Conservation (phyloP, 2,329 filamentous ascomycete species). For the Leptosphaerulina australis region DNA sequence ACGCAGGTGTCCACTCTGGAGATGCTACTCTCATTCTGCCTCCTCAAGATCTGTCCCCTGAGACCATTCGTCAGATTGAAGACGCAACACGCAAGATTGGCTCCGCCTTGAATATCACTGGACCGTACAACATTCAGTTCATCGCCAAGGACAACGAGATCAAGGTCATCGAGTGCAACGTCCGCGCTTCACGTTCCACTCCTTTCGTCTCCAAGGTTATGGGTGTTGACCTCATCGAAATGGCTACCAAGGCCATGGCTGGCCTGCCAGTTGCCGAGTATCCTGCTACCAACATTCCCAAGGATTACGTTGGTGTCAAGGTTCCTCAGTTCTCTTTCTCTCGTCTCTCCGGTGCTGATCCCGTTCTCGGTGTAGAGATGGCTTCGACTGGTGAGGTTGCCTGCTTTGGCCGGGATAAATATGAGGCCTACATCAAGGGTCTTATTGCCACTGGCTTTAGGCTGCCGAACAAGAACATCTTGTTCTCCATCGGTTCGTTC, state of each 20-base stretch:
- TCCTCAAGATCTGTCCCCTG: slow-evolving; percentile 87
- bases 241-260: slow-evolving; percentile 98
- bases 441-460: slow-evolving; percentile 95
- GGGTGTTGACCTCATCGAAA: slow-evolving; percentile 95
- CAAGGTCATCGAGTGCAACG: slow-evolving; percentile 99
- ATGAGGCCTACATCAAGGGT: slow-evolving; percentile 96
- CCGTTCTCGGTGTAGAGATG: slow-evolving; percentile 98
- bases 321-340: slow-evolving; percentile 99
- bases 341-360: slow-evolving; percentile 91
- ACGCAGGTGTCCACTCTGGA: slow-evolving; percentile 97
- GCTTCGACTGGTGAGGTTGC: slow-evolving; percentile 98
- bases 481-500: slow-evolving; percentile 94
- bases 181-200: slow-evolving; percentile 93
- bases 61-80: slow-evolving; percentile 89
- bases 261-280: slow-evolving; percentile 82
- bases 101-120: slow-evolving; percentile 90
- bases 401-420: slow-evolving; percentile 93
- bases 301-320: slow-evolving; percentile 92
- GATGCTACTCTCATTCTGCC: slow-evolving; percentile 95
- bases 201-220: slow-evolving; percentile 99
- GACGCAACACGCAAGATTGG: slow-evolving; percentile 96
- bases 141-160: slow-evolving; percentile 99
- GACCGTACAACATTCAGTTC: slow-evolving; percentile 98
- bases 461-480: slow-evolving; percentile 91
- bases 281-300: slow-evolving; percentile 74